Evolutionary conservation across 306 rosid species (phyloP), one percentile per base, ranked within the genome.

Genomic region (Crataegus laevigata): DNA sequence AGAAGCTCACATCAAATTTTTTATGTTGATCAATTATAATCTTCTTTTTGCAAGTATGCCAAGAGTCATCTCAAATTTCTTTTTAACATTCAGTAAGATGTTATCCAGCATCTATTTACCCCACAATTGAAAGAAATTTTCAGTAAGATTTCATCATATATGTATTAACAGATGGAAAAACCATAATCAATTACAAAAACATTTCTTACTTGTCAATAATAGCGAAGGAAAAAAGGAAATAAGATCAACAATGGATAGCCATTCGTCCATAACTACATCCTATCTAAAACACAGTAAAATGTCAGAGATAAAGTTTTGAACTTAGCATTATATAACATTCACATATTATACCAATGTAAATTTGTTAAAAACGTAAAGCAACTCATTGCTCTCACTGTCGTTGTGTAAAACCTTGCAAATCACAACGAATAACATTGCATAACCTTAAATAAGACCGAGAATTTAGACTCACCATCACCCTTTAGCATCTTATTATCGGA

Each of bases 91-190:
- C 78, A 84, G 36, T 84, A 87, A 94, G 79, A 90, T 75, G 82
- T 84, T 83, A 90, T 91, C 90, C 92, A 94, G 75, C 97, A 92
- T 89, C 84, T 85, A 97, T 94, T 59, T 74, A 40, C 22, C 78
- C 82, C 78, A 28, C 80, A 84, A 83, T 71, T 3, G 66, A 42
- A 57, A 69, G 24, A 74, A 13, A 69, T 82, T 45, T 66, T 81
- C 79, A 81, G 83, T 74, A 17, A 75, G n/a, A 21, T 1, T 71
- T 72, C 26, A 76, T 55, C 32, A 58, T 29, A 29, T 29, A 29
- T 29, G 3, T 29, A 29, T 29, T 29, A 29, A 29, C 32, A 29
- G 32, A 29, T 29, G 32, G 32, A 2, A 29, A 29, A 29, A 29
- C 32, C 32, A 29, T 29, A 29, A 29, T 29, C 32, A 29, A 29